Evolutionary conservation across 768 basidiomycete species (phyloP).

Genomic region (Hericium alpestre): DNA sequence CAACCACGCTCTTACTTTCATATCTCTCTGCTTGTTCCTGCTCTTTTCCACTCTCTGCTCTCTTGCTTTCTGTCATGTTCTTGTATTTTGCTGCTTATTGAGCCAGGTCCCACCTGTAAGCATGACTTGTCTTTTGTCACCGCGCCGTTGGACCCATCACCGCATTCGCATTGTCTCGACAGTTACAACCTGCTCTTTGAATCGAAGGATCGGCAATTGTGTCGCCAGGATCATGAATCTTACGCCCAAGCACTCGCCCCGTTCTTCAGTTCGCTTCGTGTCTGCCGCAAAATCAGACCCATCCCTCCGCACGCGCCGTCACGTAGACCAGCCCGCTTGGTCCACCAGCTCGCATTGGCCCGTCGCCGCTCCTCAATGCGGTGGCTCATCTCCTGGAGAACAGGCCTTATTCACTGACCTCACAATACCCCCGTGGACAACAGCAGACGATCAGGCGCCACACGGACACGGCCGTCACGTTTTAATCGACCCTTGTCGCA

Average conservation of each 20-base stretch:
- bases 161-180: not conserved
- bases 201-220: not conserved
- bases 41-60: not conserved
- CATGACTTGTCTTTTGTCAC: not conserved
- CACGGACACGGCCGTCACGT: no score
- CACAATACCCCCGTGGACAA: not conserved
- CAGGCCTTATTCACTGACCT: not conserved
- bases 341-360: not conserved
- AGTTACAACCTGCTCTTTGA: not conserved
- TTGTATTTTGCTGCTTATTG: not conserved
- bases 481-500: constrained; percentile 3
- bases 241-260: not conserved
- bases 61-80: not conserved
- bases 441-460: no score
- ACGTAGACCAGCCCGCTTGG: not conserved
- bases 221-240: not conserved
- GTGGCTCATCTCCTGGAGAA: not conserved
- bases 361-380: not conserved
- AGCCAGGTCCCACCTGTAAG: not conserved
- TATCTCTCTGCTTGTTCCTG: not conserved
- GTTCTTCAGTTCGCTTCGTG: not conserved
- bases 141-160: no score
- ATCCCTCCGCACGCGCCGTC: not conserved
- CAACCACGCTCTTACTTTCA: not conserved
- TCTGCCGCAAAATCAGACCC: not conserved